Evolutionary conservation across 371 early-diverging fungal genomes (phyloP), one percentile per base, ranked within the genome.

Genomic region (Lichtheimia hyalospora): DNA sequence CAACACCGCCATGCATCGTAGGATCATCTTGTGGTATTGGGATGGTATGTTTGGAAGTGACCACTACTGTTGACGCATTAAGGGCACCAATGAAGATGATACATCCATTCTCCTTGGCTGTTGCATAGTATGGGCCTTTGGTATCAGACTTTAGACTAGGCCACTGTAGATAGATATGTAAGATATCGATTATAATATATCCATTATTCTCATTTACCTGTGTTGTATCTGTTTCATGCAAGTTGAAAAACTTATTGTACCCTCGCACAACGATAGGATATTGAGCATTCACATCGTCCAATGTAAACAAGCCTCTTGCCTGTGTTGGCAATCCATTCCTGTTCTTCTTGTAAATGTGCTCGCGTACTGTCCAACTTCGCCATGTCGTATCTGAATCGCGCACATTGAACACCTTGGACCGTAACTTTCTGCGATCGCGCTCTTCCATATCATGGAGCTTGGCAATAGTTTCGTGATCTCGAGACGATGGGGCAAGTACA

Each of bases 61-160:
- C 94, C 25, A 96, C 54, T n/a, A 96, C 71, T 4, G 73, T 69
- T 43, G 75, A 79, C 3, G 68, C 40, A 13, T 88, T 79, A 46
- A 91, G 54, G 4, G 89, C 91, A 12, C 92, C 70, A 55, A 92
- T 86, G 53, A 94, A 91, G 41, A 96, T 94, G 58, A 97, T 90
- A 66, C 98, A 97, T 12, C 98, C 98, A 66, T 97, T 96, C 66
- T 97, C 97, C 74, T 97, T 97, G 41, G 92, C 78, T 0, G 95
- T 95, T 12, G 94, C 81, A 69, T 96, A 92, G 65, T 91, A 97
- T 2, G 98, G 98, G 0, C 93, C 95, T 5, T 59, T 46, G 0
- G 94, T 92, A 12, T 90, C 68, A 5, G 48, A 57, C 34, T 74
- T 68, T 14, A 96, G 69, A 25, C 71, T 70, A 10, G 77, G 68